Evolutionary conservation across 768 basidiomycete genomes (phyloP).

Genomic region (Tremella mesenterica): DNA sequence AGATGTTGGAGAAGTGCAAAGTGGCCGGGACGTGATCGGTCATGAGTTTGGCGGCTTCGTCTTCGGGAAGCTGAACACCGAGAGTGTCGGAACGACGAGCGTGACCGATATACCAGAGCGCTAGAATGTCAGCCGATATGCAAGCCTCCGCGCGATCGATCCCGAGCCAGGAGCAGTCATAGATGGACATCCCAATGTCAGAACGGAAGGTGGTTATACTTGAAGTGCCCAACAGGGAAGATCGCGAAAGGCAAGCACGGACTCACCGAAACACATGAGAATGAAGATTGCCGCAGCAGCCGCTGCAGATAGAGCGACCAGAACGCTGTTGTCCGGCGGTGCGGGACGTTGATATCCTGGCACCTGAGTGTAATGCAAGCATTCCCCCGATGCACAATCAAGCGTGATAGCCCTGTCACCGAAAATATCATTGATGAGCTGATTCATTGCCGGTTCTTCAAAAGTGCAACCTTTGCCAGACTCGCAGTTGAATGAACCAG

Average conservation of each 20-base stretch:
- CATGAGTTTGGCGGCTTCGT: slow-evolving; percentile 76
- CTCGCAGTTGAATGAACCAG: slow-evolving; percentile 73
- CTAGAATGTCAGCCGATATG: slow-evolving; percentile 38
- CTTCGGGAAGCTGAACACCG: slow-evolving; percentile 55
- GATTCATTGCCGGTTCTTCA: slow-evolving; percentile 94
- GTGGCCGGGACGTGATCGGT: slow-evolving; percentile 88
- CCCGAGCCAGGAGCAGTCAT: too few relatives aligned
- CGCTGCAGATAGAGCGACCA: slow-evolving; percentile 77
- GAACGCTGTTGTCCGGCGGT: slow-evolving; percentile 70
- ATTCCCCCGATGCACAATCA: slow-evolving; percentile 80
- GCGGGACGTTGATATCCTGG: slow-evolving; percentile 84
- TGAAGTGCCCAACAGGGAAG: too few relatives aligned
- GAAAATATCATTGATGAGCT: slow-evolving; percentile 84
- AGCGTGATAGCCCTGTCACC: slow-evolving; percentile 85
- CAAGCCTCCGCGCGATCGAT: too few relatives aligned
- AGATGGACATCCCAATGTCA: too few relatives aligned
- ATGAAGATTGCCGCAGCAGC: slow-evolving; percentile 69
- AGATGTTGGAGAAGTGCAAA: slow-evolving; percentile 77
- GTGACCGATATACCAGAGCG: slow-evolving; percentile 86
- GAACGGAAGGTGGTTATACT: too few relatives aligned
- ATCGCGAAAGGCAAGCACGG: too few relatives aligned
- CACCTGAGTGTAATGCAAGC: slow-evolving; percentile 83
- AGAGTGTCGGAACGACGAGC: slow-evolving; percentile 54
- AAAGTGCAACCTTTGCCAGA: slow-evolving; percentile 70
- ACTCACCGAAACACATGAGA: slow-evolving; percentile 55